Conservation (phyloP, 345 rosid species). For the Capsella bursapastoris region DNA sequence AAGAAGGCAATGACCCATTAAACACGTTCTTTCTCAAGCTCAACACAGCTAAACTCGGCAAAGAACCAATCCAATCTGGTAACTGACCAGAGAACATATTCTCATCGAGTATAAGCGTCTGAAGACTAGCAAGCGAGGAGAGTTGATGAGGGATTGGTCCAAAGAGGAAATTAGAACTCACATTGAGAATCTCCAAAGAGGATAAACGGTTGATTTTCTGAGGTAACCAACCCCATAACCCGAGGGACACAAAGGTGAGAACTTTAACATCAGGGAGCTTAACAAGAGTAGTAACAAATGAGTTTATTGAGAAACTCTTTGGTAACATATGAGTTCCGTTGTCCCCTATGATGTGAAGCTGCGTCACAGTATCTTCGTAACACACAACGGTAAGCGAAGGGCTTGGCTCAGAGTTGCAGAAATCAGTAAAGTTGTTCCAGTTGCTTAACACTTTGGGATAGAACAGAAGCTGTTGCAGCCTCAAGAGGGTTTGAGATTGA, state of each 20-base stretch:
- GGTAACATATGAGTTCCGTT: constrained; percentile 59
- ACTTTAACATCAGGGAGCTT: constrained; percentile 81
- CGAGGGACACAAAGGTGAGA: constrained; percentile 79
- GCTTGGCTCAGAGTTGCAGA: constrained; percentile 78
- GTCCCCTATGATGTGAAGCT: constrained; percentile 76
- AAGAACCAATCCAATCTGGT: constrained; percentile 67
- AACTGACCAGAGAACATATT: constrained; percentile 73
- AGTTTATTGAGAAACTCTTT: constrained; percentile 71
- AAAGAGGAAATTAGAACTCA: constrained; percentile 75
- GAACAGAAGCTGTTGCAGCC: constrained; percentile 70
- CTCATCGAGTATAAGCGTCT: constrained; percentile 79
- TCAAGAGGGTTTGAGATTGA: constrained; percentile 67
- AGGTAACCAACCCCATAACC: constrained; percentile 90
- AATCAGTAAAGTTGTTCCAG: constrained; percentile 79
- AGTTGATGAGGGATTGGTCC: constrained; percentile 73
- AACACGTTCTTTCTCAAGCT: constrained; percentile 77
- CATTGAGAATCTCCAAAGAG: constrained; percentile 78
- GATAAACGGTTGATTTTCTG: constrained; percentile 68
- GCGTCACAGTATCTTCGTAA: constrained; percentile 79
- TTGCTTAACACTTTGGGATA: constrained; percentile 60
- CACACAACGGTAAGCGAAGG: constrained; percentile 75
- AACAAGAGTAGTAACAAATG: constrained; percentile 75
- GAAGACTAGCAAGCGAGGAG: constrained; percentile 62
- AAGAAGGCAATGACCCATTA: constrained; percentile 73
- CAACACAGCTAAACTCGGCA: constrained; percentile 66